These are phyloP conservation scores for Microdochium nivale DNA, from an alignment of 2,329 filamentous ascomycete genomes.

Conservation along the genomic window DNA sequence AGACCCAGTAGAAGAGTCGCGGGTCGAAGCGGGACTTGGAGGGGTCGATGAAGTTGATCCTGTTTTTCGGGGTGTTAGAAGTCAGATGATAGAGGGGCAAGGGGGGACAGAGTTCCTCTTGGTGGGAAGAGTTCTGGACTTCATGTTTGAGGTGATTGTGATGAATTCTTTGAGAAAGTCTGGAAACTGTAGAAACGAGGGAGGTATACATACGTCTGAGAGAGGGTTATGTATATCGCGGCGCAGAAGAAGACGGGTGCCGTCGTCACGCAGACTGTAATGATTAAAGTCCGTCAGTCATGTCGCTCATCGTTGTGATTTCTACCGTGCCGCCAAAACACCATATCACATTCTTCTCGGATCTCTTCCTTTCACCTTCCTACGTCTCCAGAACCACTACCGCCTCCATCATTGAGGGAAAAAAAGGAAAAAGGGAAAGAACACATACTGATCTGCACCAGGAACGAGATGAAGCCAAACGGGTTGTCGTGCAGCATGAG, in stretches of 20 bases:
- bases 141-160: too few relatives aligned
- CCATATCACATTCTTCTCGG: too few relatives aligned
- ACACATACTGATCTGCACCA: constrained; percentile 51
- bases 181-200: not conserved
- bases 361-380: too few relatives aligned
- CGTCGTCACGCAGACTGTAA: constrained; percentile 46
- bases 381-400: not conserved
- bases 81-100: not conserved
- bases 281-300: too few relatives aligned
- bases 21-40: constrained; percentile 15
- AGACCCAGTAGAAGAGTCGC: constrained; percentile 24
- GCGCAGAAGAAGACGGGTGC: constrained; percentile 50
- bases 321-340: too few relatives aligned
- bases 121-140: too few relatives aligned
- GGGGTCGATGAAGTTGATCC: constrained; percentile 22
- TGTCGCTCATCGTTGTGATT: too few relatives aligned
- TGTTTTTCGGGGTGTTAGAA: not conserved
- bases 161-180: too few relatives aligned
- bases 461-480: constrained; percentile 49
- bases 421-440: not conserved
- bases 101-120: too few relatives aligned
- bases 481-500: constrained; percentile 49
- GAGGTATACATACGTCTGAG: not conserved
- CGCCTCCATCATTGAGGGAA: too few relatives aligned
- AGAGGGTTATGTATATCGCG: constrained; percentile 53